These are phyloP conservation scores for Phaseolus coccineus DNA, from an alignment of 331 rosid species.

Conservation along the genomic window DNA sequence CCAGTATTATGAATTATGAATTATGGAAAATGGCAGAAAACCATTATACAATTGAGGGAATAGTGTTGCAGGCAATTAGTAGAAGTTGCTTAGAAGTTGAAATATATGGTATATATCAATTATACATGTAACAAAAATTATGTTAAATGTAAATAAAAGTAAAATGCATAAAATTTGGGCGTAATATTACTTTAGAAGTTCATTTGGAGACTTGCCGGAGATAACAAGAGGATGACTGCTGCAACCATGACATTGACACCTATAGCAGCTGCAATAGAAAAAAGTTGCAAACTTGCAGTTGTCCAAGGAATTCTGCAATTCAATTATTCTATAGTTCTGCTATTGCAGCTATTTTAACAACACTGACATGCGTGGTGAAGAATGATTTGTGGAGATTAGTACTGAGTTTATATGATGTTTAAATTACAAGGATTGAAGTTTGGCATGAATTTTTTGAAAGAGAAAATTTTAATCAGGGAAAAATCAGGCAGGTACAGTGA, in stretches of 20 bases:
- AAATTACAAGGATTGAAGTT: constrained; percentile 28
- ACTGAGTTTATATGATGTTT: constrained; percentile 10
- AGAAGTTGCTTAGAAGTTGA: neutral
- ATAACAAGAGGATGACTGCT: neutral
- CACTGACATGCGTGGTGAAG: constrained; percentile 11
- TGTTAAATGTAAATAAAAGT: neutral
- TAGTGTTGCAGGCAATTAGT: neutral
- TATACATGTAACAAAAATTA: too few relatives aligned
- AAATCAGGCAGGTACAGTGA: constrained; percentile 15
- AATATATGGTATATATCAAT: neutral
- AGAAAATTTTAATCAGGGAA: constrained; percentile 1
- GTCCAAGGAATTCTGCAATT: neutral
- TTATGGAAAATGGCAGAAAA: neutral
- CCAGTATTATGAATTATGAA: neutral
- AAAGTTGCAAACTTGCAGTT: too few relatives aligned
- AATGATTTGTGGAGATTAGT: constrained; percentile 20
- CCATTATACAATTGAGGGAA: neutral
- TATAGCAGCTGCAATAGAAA: neutral
- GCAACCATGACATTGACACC: neutral
- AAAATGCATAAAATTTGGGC: too few relatives aligned
- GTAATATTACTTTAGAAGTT: neutral
- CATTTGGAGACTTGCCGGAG: neutral
- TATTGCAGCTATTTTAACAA: neutral
- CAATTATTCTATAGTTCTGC: neutral
- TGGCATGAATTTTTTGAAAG: neutral